A percentile compares a stretch with the other conserved stretches of the same genome.
Conservation (phyloP, 495 filamentous ascomycete species). For the Penicillium manginii region DNA sequence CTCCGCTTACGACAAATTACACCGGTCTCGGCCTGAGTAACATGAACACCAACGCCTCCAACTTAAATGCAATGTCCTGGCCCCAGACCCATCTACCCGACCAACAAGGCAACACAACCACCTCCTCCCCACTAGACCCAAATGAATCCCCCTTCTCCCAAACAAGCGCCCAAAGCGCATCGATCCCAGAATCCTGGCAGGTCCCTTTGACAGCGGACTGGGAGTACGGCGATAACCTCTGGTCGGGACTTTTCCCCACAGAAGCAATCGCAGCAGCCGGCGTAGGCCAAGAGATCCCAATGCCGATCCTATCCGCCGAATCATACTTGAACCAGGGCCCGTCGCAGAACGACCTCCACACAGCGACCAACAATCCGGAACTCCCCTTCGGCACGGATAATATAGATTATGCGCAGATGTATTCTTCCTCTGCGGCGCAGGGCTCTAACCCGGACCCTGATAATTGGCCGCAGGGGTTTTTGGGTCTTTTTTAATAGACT, state of each 20-base stretch:
- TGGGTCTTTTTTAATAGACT: slow-evolving; percentile 21
- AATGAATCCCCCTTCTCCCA: slow-evolving; percentile 31
- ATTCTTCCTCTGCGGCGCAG: not conserved
- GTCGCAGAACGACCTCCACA: no score
- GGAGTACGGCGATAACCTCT: slow-evolving; percentile 38
- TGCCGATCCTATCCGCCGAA: slow-evolving; percentile 26
- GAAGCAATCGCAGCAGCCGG: slow-evolving; percentile 14
- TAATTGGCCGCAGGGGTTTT: slow-evolving; percentile 23
- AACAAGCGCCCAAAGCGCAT: slow-evolving; percentile 20
- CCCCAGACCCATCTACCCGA: slow-evolving; percentile 11
- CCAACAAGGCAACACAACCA: not conserved
- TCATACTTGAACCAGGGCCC: slow-evolving; percentile 19
- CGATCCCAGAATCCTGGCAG: slow-evolving; percentile 43
- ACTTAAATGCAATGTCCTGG: slow-evolving; percentile 3
- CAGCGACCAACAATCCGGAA: not conserved
- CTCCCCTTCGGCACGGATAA: not conserved
- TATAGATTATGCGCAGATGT: not conserved
- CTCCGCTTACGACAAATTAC: not conserved
- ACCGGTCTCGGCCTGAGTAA: not conserved
- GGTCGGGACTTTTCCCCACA: slow-evolving; percentile 33
- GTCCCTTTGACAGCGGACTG: slow-evolving; percentile 43
- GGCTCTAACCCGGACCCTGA: slow-evolving; percentile 7
- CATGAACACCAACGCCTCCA: slow-evolving; percentile 1
- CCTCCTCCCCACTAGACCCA: slow-evolving; percentile 21
- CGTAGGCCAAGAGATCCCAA: slow-evolving; percentile 4